Evolutionary conservation across 345 rosid genomes (phyloP), one percentile per base, ranked within the genome.

Genomic region (Diplotaxis tenuifolia): DNA sequence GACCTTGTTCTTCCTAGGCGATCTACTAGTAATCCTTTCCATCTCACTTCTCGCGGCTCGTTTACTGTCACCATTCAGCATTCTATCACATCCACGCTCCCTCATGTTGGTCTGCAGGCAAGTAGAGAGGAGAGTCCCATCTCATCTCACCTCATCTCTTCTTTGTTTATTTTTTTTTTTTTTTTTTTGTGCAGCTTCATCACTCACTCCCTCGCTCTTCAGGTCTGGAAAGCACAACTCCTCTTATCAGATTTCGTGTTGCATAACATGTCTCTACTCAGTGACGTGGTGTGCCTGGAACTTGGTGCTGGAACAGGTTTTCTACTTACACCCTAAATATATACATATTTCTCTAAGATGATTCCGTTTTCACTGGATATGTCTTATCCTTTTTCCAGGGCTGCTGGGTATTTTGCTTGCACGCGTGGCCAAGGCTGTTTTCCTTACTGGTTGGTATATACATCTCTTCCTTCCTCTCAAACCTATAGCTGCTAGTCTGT

Each of bases 261-360:
- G 83, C 95, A 94, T 80, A 82, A 84, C 75, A 88, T 87, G 72
- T 82, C 84, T 45, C 86, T 83, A 7, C 80, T 91, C 47, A 83
- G 82, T 80, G 89, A 81, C 58, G 75, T 73, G 58, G 72, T 81
- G 29, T 76, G 85, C 10, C 53, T 91, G 5, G 97, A 88, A 78
- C 95, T 94, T 65, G 98, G 98, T 71, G 88, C 95, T 79, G 97
- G 97, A 79, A 91, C 96, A 71, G 97, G 97, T 91, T 5, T n/a
- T 19, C 14, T 4, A n/a, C 7, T 42, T 14, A 4, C 16, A 12
- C 15, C 1, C 45, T 12, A 11, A 38, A 34, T 34, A 9, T 34
- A 2, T 12, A 34, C 11, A n/a, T n/a, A n/a, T 7, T 2, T 47
- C 18, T 40, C 47, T 40, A 40, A 40, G 47, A 40, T 12, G n/a